phyloP scores from a whole-genome alignment of 177 flowering plant species.

The Tripterygium wilfordii region DNA sequence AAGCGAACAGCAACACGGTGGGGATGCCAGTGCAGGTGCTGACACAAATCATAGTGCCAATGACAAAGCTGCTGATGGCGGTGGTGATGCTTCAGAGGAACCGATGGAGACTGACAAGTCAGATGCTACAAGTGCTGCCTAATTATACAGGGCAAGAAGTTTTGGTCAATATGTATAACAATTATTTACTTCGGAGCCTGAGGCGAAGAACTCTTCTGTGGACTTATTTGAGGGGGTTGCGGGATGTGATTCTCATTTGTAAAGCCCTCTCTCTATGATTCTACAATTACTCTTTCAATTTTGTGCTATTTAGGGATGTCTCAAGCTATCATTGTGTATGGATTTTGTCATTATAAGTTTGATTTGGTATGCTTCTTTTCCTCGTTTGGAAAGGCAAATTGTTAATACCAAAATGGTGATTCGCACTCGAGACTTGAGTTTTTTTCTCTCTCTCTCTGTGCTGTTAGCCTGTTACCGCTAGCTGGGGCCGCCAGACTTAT shows the following conservation, averaged over 20 bases:
- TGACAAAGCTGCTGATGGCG: constrained; percentile 21
- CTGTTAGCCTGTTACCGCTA: too few relatives aligned
- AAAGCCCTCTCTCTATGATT: constrained; percentile 1
- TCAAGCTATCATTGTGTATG: too few relatives aligned
- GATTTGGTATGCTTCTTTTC: too few relatives aligned
- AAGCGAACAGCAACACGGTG: constrained; percentile 27
- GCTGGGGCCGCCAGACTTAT: too few relatives aligned
- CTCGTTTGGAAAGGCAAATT: too few relatives aligned
- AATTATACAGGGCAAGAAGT: constrained; percentile 7
- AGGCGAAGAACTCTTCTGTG: neutral
- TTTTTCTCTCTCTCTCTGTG: too few relatives aligned
- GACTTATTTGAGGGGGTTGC: neutral
- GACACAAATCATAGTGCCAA: neutral
- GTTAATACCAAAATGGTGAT: too few relatives aligned
- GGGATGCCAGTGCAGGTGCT: constrained; percentile 16
- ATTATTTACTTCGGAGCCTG: constrained; percentile 2
- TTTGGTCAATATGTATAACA: constrained; percentile 8
- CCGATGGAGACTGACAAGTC: constrained; percentile 82
- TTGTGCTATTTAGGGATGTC: too few relatives aligned
- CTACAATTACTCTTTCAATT: too few relatives aligned
- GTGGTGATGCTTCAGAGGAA: constrained; percentile 36
- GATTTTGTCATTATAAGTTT: too few relatives aligned
- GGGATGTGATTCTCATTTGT: constrained; percentile 9
- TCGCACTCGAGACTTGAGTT: too few relatives aligned
- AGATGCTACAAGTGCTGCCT: constrained; percentile 23